These are phyloP conservation scores for Hymenoscyphus repandus DNA, from an alignment of 2,329 filamentous ascomycete species.

Conservation along the genomic window DNA sequence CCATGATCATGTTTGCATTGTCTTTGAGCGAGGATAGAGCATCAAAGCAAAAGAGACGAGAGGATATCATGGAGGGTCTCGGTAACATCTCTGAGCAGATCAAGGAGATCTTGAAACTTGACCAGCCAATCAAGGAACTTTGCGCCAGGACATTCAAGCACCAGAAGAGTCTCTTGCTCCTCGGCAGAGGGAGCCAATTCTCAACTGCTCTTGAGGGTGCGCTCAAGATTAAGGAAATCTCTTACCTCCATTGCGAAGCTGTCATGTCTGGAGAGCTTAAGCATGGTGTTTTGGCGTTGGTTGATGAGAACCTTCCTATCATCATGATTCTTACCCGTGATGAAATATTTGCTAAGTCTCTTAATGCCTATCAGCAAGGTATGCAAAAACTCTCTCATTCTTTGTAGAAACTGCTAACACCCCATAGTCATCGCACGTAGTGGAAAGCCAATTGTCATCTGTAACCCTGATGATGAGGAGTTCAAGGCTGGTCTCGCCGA, in stretches of 20 bases:
- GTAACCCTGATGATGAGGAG: constrained; percentile 84
- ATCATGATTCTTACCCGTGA: constrained; percentile 99
- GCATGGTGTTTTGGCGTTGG: constrained; percentile 94
- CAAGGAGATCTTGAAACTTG: constrained; percentile 83
- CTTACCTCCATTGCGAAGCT: constrained; percentile 97
- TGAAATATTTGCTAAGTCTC: constrained; percentile 94
- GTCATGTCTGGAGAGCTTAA: constrained; percentile 99
- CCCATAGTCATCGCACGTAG: constrained; percentile 80
- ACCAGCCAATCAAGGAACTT: constrained; percentile 89
- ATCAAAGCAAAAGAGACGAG: constrained; percentile 84
- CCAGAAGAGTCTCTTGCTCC: constrained; percentile 90
- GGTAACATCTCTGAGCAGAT: constrained; percentile 85
- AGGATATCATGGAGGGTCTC: constrained; percentile 95
- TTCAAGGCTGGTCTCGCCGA: constrained; percentile 85
- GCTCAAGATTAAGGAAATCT: constrained; percentile 99
- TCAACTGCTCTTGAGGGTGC: constrained; percentile 96
- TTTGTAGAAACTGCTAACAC: constrained; percentile 25
- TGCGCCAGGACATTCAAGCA: constrained; percentile 91
- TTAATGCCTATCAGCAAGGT: constrained; percentile 98
- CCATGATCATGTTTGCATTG: constrained; percentile 99
- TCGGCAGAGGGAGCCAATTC: constrained; percentile 94
- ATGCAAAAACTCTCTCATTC: constrained; percentile 30
- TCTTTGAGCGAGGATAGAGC: constrained; percentile 94
- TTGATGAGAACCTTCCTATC: constrained; percentile 97
- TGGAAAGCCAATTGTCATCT: constrained; percentile 97